These are phyloP conservation scores for Turnera subulata DNA, from an alignment of 345 rosid species.

Conservation along the genomic window DNA sequence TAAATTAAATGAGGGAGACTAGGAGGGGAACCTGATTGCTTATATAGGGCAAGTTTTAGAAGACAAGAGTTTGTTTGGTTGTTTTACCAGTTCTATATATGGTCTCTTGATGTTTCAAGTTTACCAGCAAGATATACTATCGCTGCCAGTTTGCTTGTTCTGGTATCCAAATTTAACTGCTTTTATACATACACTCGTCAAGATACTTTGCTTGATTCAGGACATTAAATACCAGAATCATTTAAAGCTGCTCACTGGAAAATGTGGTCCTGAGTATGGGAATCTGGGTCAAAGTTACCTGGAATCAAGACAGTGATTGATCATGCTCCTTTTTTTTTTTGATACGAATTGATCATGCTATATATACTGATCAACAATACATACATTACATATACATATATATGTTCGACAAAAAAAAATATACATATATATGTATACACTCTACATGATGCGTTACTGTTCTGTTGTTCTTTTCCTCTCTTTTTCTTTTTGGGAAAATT, in stretches of 20 bases:
- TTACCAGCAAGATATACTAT: constrained; percentile 21
- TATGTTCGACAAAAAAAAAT: too few relatives aligned
- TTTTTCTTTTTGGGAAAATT: too few relatives aligned
- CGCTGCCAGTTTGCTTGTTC: constrained; percentile 25
- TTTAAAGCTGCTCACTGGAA: constrained; percentile 33
- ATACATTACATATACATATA: too few relatives aligned
- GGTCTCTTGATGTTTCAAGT: constrained; percentile 41
- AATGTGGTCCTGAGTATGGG: constrained; percentile 33
- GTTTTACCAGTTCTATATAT: constrained; percentile 34
- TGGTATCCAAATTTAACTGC: constrained; percentile 25
- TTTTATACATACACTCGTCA: constrained; percentile 6
- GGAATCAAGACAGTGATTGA: constrained; percentile 33
- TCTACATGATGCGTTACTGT: background rate
- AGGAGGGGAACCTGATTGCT: constrained; percentile 40
- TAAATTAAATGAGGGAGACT: background rate
- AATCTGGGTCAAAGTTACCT: constrained; percentile 36
- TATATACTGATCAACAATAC: too few relatives aligned
- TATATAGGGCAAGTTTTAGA: constrained; percentile 36
- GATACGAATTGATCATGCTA: too few relatives aligned
- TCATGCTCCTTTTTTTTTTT: constrained; percentile 25
- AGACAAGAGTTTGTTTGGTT: constrained; percentile 27
- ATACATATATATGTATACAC: too few relatives aligned
- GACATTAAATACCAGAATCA: constrained; percentile 27
- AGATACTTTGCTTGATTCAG: constrained; percentile 37
- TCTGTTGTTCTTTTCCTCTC: too few relatives aligned